Base-by-base conservation (phyloP, 2,329 filamentous ascomycete species). In the Neofusicoccum sp. region DNA sequence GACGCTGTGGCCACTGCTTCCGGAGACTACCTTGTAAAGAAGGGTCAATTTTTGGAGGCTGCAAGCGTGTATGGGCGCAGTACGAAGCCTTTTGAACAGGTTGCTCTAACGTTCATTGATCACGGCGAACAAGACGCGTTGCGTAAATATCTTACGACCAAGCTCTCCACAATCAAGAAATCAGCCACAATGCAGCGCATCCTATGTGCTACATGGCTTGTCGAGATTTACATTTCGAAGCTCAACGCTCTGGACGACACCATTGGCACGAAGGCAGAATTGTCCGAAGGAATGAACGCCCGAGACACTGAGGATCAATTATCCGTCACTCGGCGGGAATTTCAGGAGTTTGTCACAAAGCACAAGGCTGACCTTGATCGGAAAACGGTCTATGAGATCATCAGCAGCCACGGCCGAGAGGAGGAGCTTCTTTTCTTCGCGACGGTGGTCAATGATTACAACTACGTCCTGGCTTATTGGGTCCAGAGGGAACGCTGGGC, bases 221-320 rank as follows among this genome's bases (percentile, higher is more conserved):
- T 97, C 8, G 95, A 99, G 76, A 85, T 98, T 1, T 99, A 94
- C 77, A 99, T 99, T 93, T 91, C 93, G 4, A 97, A 97, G 77
- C 84, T 99, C 45, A 97, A 99, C 74, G 89, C 91, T 3, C 83
- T 99, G 3, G 95, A 99, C 72, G 95, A 99, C 76, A 93, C 91
- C 2, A 94, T 98, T 67, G 90, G 93, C 43, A 96, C 93, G 0
- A 91, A 92, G 70, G 91, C 92, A 0, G 93, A 97, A 73, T 78
- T 94, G 28, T 85, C 87, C 0, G 91, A 93, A 66, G 87, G 85
- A 37, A 80, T 88, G 44, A 92, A 89, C 69, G 85, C 89, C 0
- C 84, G 85, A 2, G 88, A 94, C 64, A 89, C 89, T 1, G 84
- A 87, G 68, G 86, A 89, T 68, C 87, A 94, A 70, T 85, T 97